Evolutionary conservation across 2,329 filamentous ascomycete species (phyloP), one percentile per base, ranked within the genome.

Genomic region (Nothophaeocryptopus gaeumannii): DNA sequence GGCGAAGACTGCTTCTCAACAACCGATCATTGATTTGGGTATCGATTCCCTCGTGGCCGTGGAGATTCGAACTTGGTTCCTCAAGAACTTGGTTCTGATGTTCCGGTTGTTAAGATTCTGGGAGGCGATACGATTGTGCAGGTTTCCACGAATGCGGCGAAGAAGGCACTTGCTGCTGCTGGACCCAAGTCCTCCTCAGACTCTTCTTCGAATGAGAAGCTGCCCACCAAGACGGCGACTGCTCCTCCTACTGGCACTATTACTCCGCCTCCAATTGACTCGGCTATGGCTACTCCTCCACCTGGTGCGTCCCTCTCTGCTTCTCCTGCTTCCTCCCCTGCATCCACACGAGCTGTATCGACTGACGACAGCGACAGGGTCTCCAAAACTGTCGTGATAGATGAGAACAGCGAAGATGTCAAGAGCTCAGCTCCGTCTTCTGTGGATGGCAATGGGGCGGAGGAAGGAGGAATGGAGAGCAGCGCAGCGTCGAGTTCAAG

Each of bases 61-160:
- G 1, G 67, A 70, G 13, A 48, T 72, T 1, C 70, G 75, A 0
- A 59, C 70, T 3, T 80, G 76, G 76, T 74, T 78, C 45, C 33
- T 70, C 9, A 74, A 74, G 43, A 72, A 29, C 37, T 77, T 12
- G 14, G 26, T 12, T n/a, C 26, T 12, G 37, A 39, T 12, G 13
- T 39, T 7, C 37, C 37, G 37, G 13, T 39, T 9, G 12, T 39
- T 7, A 39, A 39, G 16, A 20, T 39, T 12, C 37, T 39, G 15
- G 13, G 13, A 16, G 13, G 13, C 14, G 13, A 39, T 15, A 26
- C 37, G 8, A 39, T 39, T 26, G 15, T 20, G 13, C 14, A 15
- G 13, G 12, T 39, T 7, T 39, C n/a, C 37, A 8, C 13, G 14
- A 12, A 39, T 15, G 16, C 37, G 26, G 16, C 37, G 12, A 39